These are phyloP conservation scores for Agaricus blazei DNA, from an alignment of 768 basidiomycete genomes.

Conservation along the genomic window DNA sequence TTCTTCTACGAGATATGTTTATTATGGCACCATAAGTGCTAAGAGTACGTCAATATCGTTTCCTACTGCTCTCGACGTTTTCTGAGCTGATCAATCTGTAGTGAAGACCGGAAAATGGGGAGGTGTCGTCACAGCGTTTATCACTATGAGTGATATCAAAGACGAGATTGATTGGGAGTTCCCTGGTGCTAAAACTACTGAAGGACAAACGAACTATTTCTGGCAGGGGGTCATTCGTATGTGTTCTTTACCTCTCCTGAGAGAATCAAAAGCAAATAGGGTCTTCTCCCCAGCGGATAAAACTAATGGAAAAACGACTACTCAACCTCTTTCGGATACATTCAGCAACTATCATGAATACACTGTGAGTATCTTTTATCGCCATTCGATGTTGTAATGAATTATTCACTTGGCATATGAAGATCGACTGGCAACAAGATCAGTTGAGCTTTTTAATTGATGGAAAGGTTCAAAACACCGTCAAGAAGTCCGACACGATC, in stretches of 20 bases:
- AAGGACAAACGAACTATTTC: constrained; percentile 78
- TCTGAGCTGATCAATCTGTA: constrained; percentile 18
- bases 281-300: constrained; percentile 20
- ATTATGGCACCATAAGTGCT: constrained; percentile 75
- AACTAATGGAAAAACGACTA: constrained; percentile 45
- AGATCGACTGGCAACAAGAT: constrained; percentile 82
- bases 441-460: constrained; percentile 65
- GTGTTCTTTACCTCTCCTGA: constrained; percentile 18
- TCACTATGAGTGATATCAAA: constrained; percentile 80
- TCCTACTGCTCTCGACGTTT: neutral
- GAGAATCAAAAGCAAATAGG: too few relatives aligned
- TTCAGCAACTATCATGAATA: constrained; percentile 72
- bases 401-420: neutral
- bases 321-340: constrained; percentile 53
- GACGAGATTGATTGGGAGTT: constrained; percentile 91
- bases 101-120: constrained; percentile 78
- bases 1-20: constrained; percentile 75
- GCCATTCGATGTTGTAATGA: too few relatives aligned
- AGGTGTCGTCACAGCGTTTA: constrained; percentile 81
- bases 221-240: constrained; percentile 69
- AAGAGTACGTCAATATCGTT: constrained; percentile 32
- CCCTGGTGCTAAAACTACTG: constrained; percentile 54
- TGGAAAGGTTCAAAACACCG: constrained; percentile 62
- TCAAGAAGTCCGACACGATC: constrained; percentile 55
- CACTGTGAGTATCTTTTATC: constrained; percentile 23